Percentiles rank a stretch among this genome's conserved stretches.
phyloP scores from a whole-genome alignment of 148 eudicot genomes.

The Agrostemma githago region DNA sequence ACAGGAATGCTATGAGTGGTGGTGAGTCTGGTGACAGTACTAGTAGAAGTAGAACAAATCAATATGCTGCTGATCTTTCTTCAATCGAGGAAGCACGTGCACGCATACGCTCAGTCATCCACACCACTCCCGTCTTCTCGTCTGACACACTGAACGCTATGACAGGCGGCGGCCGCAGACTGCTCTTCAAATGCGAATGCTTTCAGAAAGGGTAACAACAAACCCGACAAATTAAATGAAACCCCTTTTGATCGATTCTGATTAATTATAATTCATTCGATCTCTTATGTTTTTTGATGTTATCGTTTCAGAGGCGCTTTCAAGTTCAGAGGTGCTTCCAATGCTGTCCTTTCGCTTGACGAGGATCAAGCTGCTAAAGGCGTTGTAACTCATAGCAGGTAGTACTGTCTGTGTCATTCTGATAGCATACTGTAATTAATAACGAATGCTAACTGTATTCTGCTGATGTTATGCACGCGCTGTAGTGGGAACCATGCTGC shows the following conservation, averaged over 20 bases:
- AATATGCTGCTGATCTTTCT: constrained; percentile 76
- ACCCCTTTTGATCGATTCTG: no score
- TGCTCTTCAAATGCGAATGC: constrained; percentile 89
- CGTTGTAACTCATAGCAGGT: constrained; percentile 99
- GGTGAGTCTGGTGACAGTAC: background rate
- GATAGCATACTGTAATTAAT: background rate
- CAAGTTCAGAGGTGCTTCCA: constrained; percentile 92
- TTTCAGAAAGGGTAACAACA: constrained; percentile 82
- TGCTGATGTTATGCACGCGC: background rate
- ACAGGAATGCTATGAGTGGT: constrained; percentile 34
- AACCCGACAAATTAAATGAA: no score
- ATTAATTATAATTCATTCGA: no score
- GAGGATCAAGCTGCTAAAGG: constrained; percentile 74
- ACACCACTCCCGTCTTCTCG: constrained; percentile 68
- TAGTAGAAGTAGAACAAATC: constrained; percentile 19
- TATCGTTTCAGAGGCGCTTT: constrained; percentile 76
- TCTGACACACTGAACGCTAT: constrained; percentile 66
- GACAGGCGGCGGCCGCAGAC: constrained; percentile 53
- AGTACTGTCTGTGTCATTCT: background rate
- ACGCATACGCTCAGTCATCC: constrained; percentile 54
- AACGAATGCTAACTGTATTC: constrained; percentile 5
- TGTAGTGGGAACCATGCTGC: constrained; percentile 96
- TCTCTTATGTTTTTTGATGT: background rate
- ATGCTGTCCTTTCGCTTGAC: constrained; percentile 81
- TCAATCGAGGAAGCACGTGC: constrained; percentile 66